These are phyloP conservation scores for Orbilia brochopaga DNA, from an alignment of 2,329 filamentous ascomycete genomes.

Conservation along the genomic window DNA sequence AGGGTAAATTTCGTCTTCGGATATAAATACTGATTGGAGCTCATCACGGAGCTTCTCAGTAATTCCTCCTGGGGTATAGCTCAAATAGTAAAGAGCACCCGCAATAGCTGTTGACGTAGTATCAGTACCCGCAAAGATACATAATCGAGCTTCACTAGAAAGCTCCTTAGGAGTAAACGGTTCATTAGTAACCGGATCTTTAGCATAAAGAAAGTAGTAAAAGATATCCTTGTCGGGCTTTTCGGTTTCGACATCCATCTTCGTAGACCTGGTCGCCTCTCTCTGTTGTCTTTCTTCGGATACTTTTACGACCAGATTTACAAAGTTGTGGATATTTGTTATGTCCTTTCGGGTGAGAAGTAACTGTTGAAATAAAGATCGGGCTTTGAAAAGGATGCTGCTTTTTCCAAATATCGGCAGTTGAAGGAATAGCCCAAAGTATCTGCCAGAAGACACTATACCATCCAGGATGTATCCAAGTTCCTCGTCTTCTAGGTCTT, in stretches of 20 bases:
- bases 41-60: conserved; percentile 62
- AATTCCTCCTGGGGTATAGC: conserved; percentile 63
- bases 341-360: conserved; percentile 26
- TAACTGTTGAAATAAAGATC: conserved; percentile 19
- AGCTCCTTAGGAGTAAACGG: conserved; percentile 71
- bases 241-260: conserved; percentile 65
- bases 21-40: conserved; percentile 63
- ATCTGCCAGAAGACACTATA: conserved; percentile 21
- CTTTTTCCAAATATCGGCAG: conserved; percentile 26
- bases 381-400: conserved; percentile 32
- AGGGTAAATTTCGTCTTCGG: conserved; percentile 65
- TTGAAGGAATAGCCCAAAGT: conserved; percentile 27
- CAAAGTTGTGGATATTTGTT: conserved; percentile 44
- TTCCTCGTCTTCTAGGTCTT: conserved; percentile 62
- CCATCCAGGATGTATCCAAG: conserved; percentile 61
- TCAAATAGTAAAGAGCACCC: conserved; percentile 69
- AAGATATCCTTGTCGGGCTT: conserved; percentile 76
- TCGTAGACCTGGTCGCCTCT: conserved; percentile 21
- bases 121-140: conserved; percentile 63
- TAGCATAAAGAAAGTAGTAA: conserved; percentile 73
- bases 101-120: conserved; percentile 71
- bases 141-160: conserved; percentile 73
- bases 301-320: conserved; percentile 16
- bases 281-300: conserved; percentile 11
- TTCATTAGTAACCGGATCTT: conserved; percentile 72